Evolutionary conservation across 768 basidiomycete species (phyloP).

Genomic region (Leccinum rimulosum): DNA sequence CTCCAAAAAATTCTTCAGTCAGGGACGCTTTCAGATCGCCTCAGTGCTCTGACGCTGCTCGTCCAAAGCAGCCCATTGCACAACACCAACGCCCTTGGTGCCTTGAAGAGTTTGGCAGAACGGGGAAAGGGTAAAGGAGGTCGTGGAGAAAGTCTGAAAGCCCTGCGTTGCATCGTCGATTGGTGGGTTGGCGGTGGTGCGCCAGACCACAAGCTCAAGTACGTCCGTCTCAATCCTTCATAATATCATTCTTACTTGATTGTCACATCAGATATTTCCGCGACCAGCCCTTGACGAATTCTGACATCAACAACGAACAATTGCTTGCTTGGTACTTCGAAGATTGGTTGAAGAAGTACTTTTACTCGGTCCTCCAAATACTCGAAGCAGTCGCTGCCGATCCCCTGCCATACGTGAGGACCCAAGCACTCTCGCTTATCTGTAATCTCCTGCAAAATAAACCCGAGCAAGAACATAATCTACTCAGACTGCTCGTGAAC

Average conservation of each 20-base stretch:
- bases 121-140: constrained; percentile 80
- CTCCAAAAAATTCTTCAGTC: constrained; percentile 80
- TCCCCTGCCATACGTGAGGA: constrained; percentile 84
- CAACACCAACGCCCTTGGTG: constrained; percentile 77
- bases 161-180: constrained; percentile 87
- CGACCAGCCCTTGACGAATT: constrained; percentile 75
- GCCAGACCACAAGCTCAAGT: constrained; percentile 84
- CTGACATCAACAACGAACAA: constrained; percentile 64
- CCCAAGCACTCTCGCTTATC: constrained; percentile 75
- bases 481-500: constrained; percentile 88
- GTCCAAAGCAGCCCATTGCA: constrained; percentile 88
- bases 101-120: constrained; percentile 72
- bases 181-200: constrained; percentile 98
- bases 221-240: constrained; percentile 25
- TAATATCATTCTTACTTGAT: neutral
- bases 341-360: constrained; percentile 97
- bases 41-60: constrained; percentile 86
- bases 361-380: constrained; percentile 86
- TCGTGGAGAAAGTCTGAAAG: constrained; percentile 90
- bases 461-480: constrained; percentile 97
- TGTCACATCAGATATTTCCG: constrained; percentile 72
- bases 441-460: constrained; percentile 81
- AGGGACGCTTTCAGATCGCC: constrained; percentile 88
- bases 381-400: constrained; percentile 87
- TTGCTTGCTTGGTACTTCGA: constrained; percentile 89